Evolutionary conservation across 73 alveolate species (phyloP), one percentile per base, ranked within the genome.

Genomic region (Paramecium sonneborni): DNA sequence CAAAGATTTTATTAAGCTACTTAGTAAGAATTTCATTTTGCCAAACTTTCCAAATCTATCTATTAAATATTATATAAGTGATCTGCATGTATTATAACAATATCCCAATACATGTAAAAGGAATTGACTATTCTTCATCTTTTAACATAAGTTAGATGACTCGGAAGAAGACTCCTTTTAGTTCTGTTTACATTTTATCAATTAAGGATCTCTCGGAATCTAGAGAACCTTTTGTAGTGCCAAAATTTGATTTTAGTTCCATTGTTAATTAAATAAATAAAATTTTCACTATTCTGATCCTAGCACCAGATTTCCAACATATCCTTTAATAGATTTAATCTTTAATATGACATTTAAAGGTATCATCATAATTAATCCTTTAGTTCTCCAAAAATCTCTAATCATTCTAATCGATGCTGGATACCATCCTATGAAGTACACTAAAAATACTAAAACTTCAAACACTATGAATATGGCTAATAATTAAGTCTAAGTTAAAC

Each of bases 231-330:
- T 79, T 79, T 32, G 58, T 35, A 41, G 44, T 46, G 9, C 90
- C 90, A 46, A 79, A 79, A 79, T 79, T 79, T 23, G 90, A 79
- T 79, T 79, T 79, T n/a, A 79, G 74, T 43, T 79, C 90, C 90
- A 79, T 79, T 26, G 23, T 62, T 62, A 24, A 43, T 7, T 30
- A 3, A 30, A 62, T 28, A 57, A 57, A 57, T 57, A 62, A 30
- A 30, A 26, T 6, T 26, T 62, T 62, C 48, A 57, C 87, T 15
- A 72, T 70, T 79, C 74, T 24, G 46, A 0, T 6, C 28, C 91
- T 21, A 70, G 56, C 46, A 88, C 37, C 57, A 69, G 46, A 69
- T 82, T 52, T 14, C 85, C 48, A 24, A 88, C 46, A 10, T 38
- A 70, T 24, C 12, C 52, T 43, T 70, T 76, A 6, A 87, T 87